Percentiles rank a stretch among this genome's conserved stretches.
phyloP scores from a whole-genome alignment of 2,329 filamentous ascomycete species.

The Trichoderma oligosporum region DNA sequence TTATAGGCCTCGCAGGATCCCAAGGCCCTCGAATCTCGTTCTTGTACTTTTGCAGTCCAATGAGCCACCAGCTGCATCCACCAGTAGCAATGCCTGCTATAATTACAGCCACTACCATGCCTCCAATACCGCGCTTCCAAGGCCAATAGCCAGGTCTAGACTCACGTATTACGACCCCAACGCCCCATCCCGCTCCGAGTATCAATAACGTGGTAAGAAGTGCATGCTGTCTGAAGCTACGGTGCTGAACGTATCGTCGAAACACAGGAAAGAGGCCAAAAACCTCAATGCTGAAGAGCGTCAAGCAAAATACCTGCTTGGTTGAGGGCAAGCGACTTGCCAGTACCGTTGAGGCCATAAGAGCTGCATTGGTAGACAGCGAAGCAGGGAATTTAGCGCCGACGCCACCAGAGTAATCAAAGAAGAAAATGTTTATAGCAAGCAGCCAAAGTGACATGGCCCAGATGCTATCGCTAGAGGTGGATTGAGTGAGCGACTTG shows the following conservation, averaged over 20 bases:
- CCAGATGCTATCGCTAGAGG: conserved; percentile 94
- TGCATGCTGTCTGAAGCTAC: conserved; percentile 78
- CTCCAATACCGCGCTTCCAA: conserved; percentile 59
- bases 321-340: conserved; percentile 86
- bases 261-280: conserved; percentile 98
- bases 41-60: conserved; percentile 96
- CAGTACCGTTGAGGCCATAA: conserved; percentile 94
- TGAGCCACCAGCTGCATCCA: conserved; percentile 96
- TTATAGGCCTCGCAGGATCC: conserved; percentile 90
- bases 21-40: conserved; percentile 97
- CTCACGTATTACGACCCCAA: conserved; percentile 59
- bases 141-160: conserved; percentile 40
- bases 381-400: conserved; percentile 63
- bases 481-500: conserved; percentile 91
- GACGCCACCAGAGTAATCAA: conserved; percentile 80
- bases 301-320: conserved; percentile 90
- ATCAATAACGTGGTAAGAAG: conserved; percentile 72
- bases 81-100: conserved; percentile 78
- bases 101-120: conserved; percentile 71
- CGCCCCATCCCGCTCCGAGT: conserved; percentile 71
- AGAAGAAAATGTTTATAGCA: conserved; percentile 94
- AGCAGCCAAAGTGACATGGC: conserved; percentile 91
- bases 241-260: conserved; percentile 77
- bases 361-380: conserved; percentile 88
- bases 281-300: conserved; percentile 93